phyloP scores from a whole-genome alignment of 345 rosid species.

The Mercurialis annua region DNA sequence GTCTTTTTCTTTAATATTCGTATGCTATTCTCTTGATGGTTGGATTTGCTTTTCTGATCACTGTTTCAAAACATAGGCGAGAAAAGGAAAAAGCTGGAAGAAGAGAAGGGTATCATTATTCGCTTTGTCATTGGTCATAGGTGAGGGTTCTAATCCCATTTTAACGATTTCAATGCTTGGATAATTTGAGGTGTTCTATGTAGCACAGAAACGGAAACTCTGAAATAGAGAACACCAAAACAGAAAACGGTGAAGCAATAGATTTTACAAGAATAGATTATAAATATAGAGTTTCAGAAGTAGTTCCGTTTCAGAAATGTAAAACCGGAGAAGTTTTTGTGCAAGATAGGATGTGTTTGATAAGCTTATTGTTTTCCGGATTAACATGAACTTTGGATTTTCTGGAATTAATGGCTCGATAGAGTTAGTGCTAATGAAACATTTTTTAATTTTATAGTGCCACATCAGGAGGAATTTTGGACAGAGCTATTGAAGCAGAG shows the following conservation, averaged over 20 bases:
- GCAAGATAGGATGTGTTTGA: too few relatives aligned
- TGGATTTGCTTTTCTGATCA: slow-evolving; percentile 11
- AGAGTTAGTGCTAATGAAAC: neutral
- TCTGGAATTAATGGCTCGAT: too few relatives aligned
- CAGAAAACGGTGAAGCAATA: too few relatives aligned
- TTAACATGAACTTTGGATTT: neutral
- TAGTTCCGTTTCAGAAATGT: too few relatives aligned
- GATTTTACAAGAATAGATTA: too few relatives aligned
- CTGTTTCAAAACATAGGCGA: slow-evolving; percentile 46
- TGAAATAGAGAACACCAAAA: too few relatives aligned
- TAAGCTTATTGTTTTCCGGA: slow-evolving; percentile 1
- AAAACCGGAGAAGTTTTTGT: too few relatives aligned
- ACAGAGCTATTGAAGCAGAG: slow-evolving; percentile 90
- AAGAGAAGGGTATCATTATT: slow-evolving; percentile 80
- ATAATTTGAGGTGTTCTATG: too few relatives aligned
- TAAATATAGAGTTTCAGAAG: too few relatives aligned
- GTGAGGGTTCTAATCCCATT: slow-evolving; percentile 31
- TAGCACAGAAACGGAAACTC: too few relatives aligned
- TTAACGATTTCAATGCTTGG: neutral
- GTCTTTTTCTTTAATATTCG: neutral
- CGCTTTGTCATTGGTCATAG: slow-evolving; percentile 95
- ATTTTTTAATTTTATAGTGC: slow-evolving; percentile 45
- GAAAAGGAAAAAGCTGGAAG: slow-evolving; percentile 81
- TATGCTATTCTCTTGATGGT: slow-evolving; percentile 12
- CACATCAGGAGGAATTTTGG: slow-evolving; percentile 86